Evolutionary conservation across 371 early-diverging fungal species (phyloP), one percentile per base, ranked within the genome.

Genomic region (Rhizopus stolonifer): DNA sequence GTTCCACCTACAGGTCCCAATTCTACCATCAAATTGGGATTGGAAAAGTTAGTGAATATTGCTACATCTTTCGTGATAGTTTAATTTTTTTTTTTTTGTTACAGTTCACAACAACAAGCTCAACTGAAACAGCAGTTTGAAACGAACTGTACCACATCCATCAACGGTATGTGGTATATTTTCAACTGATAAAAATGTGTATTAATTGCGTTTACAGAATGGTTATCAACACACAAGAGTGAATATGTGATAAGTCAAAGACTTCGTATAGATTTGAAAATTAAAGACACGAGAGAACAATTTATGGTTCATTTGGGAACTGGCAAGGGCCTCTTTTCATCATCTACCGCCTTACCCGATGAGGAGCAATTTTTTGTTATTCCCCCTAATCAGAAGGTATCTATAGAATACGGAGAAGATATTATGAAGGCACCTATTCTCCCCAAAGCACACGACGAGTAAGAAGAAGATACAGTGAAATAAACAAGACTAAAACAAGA

Each of bases 391-490:
- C 72, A 77, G 26, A 56, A 60, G 26, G 47, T 77, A 6, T 65
- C 74, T 3, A 49, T 81, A 17, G 77, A 80, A 22, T 65, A 81
- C 63, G 82, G 79, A 11, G 74, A 79, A 21, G 69, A 69, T n/a
- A 54, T 75, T n/a, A 52, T 43, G 24, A 58, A 49, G n/a, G 46
- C 48, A 2, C 48, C 48, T 2, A 19, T 39, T 1, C 19, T 18
- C 8, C 57, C 52, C 19, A 45, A 51, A 8, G 54, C 61, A 44
- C 8, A 45, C n/a, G 32, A 49, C 39, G 51, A 33, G 40, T 53
- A 47, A 6, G 24, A 23, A 13, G 2, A 31, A 39, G 11, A 32
- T 21, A 23, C 14, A n/a, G n/a, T 26, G 19, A 22, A 5, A 18
- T 26, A 23, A 38, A 2, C 18, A 39, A 4, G 17, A 1, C 25